A percentile compares a stretch with the other conserved stretches of the same genome.
These are phyloP conservation scores for Wickerhamomyces subpelliculosus DNA, from an alignment of 805 yeast species.

Conservation along the genomic window DNA sequence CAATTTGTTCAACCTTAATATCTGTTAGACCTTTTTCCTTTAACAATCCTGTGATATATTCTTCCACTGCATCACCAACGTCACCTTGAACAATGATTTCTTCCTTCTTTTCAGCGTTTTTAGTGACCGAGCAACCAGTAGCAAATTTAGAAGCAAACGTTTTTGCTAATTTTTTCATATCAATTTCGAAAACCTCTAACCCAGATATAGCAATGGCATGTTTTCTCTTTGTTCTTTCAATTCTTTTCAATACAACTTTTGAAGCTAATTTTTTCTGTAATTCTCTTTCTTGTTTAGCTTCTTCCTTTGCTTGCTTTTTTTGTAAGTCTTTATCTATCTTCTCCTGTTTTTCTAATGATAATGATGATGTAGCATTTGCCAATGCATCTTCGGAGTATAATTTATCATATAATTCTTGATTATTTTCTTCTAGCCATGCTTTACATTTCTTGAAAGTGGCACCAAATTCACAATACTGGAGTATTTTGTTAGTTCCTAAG, in stretches of 20 bases:
- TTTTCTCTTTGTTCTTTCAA: slow-evolving; percentile 85
- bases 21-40: slow-evolving; percentile 78
- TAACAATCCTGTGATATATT: slow-evolving; percentile 58
- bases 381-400: slow-evolving; percentile 57
- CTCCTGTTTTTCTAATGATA: slow-evolving; percentile 72
- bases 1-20: slow-evolving; percentile 84
- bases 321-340: slow-evolving; percentile 76
- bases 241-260: slow-evolving; percentile 76
- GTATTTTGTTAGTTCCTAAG: slow-evolving; percentile 2
- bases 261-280: slow-evolving; percentile 70
- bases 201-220: slow-evolving; percentile 83
- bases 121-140: slow-evolving; percentile 89
- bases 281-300: slow-evolving; percentile 78
- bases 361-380: slow-evolving; percentile 49
- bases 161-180: slow-evolving; percentile 85
- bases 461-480: slow-evolving; percentile 84
- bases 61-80: slow-evolving; percentile 86
- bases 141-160: slow-evolving; percentile 92
- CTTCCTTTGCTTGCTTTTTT: slow-evolving; percentile 81
- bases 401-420: slow-evolving; percentile 48
- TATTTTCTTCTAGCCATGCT: slow-evolving; percentile 62
- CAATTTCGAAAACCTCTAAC: slow-evolving; percentile 81
- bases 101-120: slow-evolving; percentile 85
- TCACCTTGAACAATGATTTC: slow-evolving; percentile 93
- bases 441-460: slow-evolving; percentile 76